Evolutionary conservation across 805 yeast species (phyloP).

Genomic region (Metschnikowia kunwiensis): DNA sequence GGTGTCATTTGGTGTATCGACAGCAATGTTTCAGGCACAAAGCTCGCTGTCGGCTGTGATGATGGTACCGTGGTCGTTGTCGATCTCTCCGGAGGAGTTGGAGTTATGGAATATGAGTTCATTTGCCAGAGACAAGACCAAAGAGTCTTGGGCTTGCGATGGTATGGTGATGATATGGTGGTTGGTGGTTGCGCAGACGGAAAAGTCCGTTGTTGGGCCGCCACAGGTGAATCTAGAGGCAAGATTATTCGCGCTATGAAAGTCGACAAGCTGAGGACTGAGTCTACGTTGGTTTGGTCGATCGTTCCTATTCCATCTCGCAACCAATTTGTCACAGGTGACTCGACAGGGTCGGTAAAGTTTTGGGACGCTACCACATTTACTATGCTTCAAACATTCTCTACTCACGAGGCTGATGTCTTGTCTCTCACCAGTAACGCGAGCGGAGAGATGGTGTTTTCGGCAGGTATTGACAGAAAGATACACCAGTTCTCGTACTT

Average conservation of each 20-base stretch:
- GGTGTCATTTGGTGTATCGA: constrained; percentile 92
- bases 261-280: constrained; percentile 84
- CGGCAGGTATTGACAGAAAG: constrained; percentile 93
- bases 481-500: constrained; percentile 67
- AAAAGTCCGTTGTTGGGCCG: constrained; percentile 75
- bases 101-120: constrained; percentile 69
- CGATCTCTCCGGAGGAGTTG: constrained; percentile 85
- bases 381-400: constrained; percentile 76
- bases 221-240: constrained; percentile 47
- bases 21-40: constrained; percentile 55
- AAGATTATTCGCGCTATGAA: constrained; percentile 80
- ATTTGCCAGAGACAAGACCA: constrained; percentile 82
- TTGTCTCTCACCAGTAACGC: constrained; percentile 64
- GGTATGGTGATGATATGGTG: constrained; percentile 63
- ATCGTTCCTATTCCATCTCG: constrained; percentile 59
- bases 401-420: constrained; percentile 88
- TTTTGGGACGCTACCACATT: constrained; percentile 84
- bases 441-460: constrained; percentile 62
- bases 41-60: constrained; percentile 89
- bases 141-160: constrained; percentile 73
- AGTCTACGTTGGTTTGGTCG: constrained; percentile 90
- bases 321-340: constrained; percentile 87
- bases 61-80: constrained; percentile 86
- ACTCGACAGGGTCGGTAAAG: constrained; percentile 90
- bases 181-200: constrained; percentile 98